Base-by-base conservation (phyloP, 129 eudicot genomes). In the Escallonia herrerae region DNA sequence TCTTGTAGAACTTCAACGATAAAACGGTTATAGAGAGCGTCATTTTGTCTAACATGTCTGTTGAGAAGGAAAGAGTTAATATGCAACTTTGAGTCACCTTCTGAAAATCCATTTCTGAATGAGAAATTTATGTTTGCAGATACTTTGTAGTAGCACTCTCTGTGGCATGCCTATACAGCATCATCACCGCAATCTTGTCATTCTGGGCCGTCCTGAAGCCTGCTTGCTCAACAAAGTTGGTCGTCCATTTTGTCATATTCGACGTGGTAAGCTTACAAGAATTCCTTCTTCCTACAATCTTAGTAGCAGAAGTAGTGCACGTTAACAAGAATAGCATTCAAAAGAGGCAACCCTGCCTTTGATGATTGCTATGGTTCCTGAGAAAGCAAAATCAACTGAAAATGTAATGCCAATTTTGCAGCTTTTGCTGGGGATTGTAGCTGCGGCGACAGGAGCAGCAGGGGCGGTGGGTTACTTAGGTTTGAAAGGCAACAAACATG, bases 391-490 rank as follows among this genome's bases (percentile, higher is more conserved):
- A 22, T 22, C 33, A 22, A 22, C 33, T 22, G 33, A 22, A 22
- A 22, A 22, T 22, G 33, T 22, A 22, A 22, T 22, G 33, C 33
- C 33, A 22, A 42, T 56, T 47, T 61, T 74, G 81, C 87, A 86
- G 97, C 43, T 90, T 72, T 53, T 87, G 68, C 63, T 90, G 70
- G 97, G 97, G 47, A 84, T 90, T 3, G 70, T 84, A 62, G 89
- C 95, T 10, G 64, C 97, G 12, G 93, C 95, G 60, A 80, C 83
- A 7, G 95, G 91, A 63, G 58, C 93, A 72, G 79, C 86, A 44
- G 97, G 89, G 6, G 90, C 54, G 15, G 95, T 90, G 2, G 95
- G 68, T 15, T 90, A 90, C 71, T 56, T 86, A 8, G 97, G 95
- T 49, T 57, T 82, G 48, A 86, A 76, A 74, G 97, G 97, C 15